These are phyloP conservation scores for Diophrys sp. DNA, from an alignment of 73 alveolate genomes.

Conservation along the genomic window DNA sequence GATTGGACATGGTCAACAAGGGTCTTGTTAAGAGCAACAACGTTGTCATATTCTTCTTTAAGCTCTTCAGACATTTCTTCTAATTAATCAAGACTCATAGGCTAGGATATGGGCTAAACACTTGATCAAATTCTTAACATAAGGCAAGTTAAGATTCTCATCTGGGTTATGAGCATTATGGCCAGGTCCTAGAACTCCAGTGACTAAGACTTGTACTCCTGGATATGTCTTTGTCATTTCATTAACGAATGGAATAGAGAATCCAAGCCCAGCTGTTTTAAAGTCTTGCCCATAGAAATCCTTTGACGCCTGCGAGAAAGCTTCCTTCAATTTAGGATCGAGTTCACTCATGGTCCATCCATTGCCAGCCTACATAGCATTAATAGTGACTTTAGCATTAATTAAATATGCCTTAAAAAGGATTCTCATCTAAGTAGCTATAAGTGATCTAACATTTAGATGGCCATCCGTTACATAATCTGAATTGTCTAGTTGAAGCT, in stretches of 20 bases:
- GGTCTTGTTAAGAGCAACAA: no score
- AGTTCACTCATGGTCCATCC: no score
- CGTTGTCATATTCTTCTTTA: no score
- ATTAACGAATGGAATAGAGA: conserved; percentile 69
- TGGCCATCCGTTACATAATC: not conserved
- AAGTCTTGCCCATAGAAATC: conserved; percentile 53
- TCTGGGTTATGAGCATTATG: conserved; percentile 47
- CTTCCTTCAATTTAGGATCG: no score
- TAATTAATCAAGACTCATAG: no score
- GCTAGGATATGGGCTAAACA: not conserved
- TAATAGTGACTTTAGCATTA: no score
- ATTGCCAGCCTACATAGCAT: no score
- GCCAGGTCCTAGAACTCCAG: conserved; percentile 53
- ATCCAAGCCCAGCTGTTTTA: conserved; percentile 62
- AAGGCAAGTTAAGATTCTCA: conserved; percentile 1
- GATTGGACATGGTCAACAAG: no score
- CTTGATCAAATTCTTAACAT: not conserved
- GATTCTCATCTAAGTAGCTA: not conserved
- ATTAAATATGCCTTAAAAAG: not conserved
- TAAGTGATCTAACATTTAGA: not conserved
- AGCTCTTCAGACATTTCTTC: no score
- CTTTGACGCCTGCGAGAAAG: no score
- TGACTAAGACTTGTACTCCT: conserved; percentile 49
- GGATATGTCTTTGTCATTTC: conserved; percentile 51
- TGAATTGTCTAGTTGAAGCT: not conserved